Percentiles rank a stretch among this genome's conserved stretches.
Evolutionary conservation across 2,329 filamentous ascomycete genomes (phyloP).

Genomic region (Arthrocladium fulminans): DNA sequence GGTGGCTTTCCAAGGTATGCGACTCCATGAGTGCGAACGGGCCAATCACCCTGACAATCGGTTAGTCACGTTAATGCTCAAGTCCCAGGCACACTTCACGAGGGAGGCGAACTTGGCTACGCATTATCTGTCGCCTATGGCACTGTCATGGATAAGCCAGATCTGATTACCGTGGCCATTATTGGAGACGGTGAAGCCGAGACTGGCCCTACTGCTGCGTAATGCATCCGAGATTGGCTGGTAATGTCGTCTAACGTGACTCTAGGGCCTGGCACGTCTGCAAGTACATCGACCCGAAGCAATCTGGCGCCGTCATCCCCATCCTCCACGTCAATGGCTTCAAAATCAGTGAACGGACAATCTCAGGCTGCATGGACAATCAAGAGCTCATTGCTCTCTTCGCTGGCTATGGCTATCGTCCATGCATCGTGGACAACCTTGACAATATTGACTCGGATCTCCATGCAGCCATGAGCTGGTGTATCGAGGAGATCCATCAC

Average conservation of each 20-base stretch:
- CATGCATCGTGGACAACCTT: constrained; percentile 51
- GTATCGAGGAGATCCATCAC: constrained; percentile 50
- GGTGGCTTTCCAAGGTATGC: constrained; percentile 54
- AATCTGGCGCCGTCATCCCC: constrained; percentile 58
- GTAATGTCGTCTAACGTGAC: no score
- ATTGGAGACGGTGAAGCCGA: constrained; percentile 29
- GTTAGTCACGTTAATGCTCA: constrained; percentile 63
- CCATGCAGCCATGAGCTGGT: constrained; percentile 51
- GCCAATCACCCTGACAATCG: no score
- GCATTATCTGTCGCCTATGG: constrained; percentile 57
- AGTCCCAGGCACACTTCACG: constrained; percentile 58
- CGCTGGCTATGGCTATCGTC: constrained; percentile 58
- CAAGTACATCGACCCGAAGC: constrained; percentile 57
- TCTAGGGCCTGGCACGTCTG: constrained; percentile 61
- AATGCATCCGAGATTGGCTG: no score
- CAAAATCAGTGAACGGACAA: constrained; percentile 61
- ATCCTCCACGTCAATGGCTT: constrained; percentile 62
- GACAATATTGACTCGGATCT: constrained; percentile 54
- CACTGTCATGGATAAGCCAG: constrained; percentile 56
- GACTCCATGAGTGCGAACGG: no score
- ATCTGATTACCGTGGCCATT: constrained; percentile 22
- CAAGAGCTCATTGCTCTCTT: constrained; percentile 54
- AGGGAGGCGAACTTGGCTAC: constrained; percentile 62
- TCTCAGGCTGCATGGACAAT: constrained; percentile 61
- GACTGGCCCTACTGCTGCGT: constrained; percentile 55